Evolutionary conservation across 2,329 filamentous ascomycete species (phyloP), one percentile per base, ranked within the genome.

Genomic region (Penicillium sp.): DNA sequence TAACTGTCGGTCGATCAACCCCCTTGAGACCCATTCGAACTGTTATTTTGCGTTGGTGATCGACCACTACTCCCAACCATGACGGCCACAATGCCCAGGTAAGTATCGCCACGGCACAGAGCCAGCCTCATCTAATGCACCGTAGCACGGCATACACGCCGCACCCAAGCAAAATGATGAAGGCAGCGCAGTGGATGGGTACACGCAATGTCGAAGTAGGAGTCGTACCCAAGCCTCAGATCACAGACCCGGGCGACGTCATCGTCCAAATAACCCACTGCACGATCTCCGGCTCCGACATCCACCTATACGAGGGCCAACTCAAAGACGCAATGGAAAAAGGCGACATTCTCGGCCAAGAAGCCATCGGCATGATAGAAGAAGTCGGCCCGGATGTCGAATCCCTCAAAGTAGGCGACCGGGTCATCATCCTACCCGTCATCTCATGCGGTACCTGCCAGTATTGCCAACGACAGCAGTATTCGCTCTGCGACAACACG

Each of bases 221-320:
- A 59, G 35, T 63, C 51, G 54, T 67, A 48, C 67, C 62, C 55
- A 68, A 63, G 47, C 65, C 65, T 3, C 61, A 49, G 41, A 57
- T 67, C 48, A 67, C 64, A 7, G 64, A 62, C 12, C 58, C 60
- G 3, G 54, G 55, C 48, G 65, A 68, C 50, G 65, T 62, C 43
- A 67, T 68, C 26, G 59, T 68, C 8, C 59, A 58, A 41, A 56
- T 68, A 37, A 68, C 65, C 0, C 64, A 67, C 48, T 62, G 58
- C 43, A 61, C 60, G 12, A 67, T 68, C 45, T 65, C 62, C 44
- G 62, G 66, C 26, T 63, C 64, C 0, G 64, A 68, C 43, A 54
- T 68, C 3, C 64, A 68, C 42, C 58, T 68, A 34, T 66, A 65
- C 44, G 57, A 54, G 15, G 64, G 64, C 29, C 61, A 64, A 24